phyloP scores from a whole-genome alignment of 2,329 filamentous ascomycete genomes.

The Mariannaea sp. region DNA sequence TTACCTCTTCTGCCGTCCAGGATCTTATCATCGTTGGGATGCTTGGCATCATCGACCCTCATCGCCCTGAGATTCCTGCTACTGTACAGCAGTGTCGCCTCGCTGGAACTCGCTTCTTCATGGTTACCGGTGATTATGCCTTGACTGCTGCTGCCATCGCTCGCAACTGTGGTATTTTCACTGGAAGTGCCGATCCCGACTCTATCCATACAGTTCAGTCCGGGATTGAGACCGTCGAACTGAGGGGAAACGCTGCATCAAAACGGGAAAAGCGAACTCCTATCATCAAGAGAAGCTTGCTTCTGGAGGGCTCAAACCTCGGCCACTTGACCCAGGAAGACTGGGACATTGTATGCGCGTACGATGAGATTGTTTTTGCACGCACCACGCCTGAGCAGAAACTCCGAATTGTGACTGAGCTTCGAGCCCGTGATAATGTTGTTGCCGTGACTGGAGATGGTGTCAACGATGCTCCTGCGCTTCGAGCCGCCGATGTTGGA shows the following conservation, averaged over 20 bases:
- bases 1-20: slow-evolving; percentile 45
- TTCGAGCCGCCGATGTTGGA: slow-evolving; percentile 70
- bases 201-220: slow-evolving; percentile 22
- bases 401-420: slow-evolving; percentile 71
- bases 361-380: slow-evolving; percentile 67
- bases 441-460: slow-evolving; percentile 77
- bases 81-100: slow-evolving; percentile 50
- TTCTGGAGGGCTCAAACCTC: slow-evolving; percentile 62
- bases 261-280: no score
- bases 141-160: slow-evolving; percentile 69
- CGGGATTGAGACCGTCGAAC: slow-evolving; percentile 29
- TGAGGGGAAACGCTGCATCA: slow-evolving; percentile 8
- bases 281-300: no score
- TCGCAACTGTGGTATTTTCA: slow-evolving; percentile 65
- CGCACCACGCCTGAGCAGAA: slow-evolving; percentile 73
- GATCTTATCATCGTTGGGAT: slow-evolving; percentile 56
- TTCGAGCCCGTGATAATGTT: slow-evolving; percentile 62
- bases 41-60: slow-evolving; percentile 55
- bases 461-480: slow-evolving; percentile 69
- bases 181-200: slow-evolving; percentile 51
- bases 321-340: slow-evolving; percentile 56
- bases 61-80: slow-evolving; percentile 48
- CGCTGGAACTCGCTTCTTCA: slow-evolving; percentile 52
- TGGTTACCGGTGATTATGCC: slow-evolving; percentile 56
- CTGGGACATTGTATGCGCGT: slow-evolving; percentile 53